Conservation (phyloP, 164 flowering plant genomes). For the Piper longum region DNA sequence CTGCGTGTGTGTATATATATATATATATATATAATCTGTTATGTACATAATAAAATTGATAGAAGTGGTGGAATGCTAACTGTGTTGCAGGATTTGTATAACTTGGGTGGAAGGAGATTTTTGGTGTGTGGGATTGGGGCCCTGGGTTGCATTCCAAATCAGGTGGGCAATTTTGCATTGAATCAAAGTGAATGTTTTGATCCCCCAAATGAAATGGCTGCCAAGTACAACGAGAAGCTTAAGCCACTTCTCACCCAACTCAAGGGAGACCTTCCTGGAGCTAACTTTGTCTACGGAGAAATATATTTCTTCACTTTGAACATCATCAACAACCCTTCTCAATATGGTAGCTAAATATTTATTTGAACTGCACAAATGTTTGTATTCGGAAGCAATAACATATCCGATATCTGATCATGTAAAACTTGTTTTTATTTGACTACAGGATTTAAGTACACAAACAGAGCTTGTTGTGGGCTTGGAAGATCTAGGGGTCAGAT, state of each 20-base stretch:
- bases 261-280: not conserved
- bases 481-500: not conserved
- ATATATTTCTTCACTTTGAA: not conserved
- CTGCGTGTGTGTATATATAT: no score
- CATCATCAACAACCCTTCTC: not conserved
- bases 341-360: not conserved
- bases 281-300: not conserved
- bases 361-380: no score
- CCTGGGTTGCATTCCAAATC: slow-evolving; percentile 5
- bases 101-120: slow-evolving; percentile 8
- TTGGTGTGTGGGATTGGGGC: slow-evolving; percentile 4
- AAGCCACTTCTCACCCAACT: not conserved
- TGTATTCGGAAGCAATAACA: no score
- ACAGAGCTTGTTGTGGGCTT: not conserved
- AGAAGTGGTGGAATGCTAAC: not conserved
- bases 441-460: not conserved
- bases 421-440: no score
- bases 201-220: not conserved
- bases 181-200: not conserved
- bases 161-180: not conserved
- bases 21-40: not conserved
- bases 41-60: no score
- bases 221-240: not conserved
- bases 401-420: no score
- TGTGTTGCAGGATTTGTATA: slow-evolving; percentile 5